Percentiles rank a stretch among this genome's conserved stretches.
Evolutionary conservation across 805 yeast genomes (phyloP).

Genomic region (Teunomyces tritomae): DNA sequence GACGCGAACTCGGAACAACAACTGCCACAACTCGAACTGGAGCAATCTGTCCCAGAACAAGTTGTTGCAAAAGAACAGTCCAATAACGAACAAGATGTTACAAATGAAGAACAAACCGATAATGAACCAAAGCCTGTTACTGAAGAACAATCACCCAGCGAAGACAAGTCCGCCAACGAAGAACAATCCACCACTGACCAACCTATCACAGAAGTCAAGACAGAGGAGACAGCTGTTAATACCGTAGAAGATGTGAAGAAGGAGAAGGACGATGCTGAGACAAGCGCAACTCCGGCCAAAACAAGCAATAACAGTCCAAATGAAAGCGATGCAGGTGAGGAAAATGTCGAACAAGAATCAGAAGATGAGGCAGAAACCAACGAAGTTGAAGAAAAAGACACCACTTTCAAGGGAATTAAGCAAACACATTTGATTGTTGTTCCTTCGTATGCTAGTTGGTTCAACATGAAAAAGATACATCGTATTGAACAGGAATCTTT

Average conservation of each 20-base stretch:
- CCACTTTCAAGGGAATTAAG: conserved; percentile 12
- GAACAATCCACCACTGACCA: neutral
- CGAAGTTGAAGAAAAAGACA: conserved; percentile 2
- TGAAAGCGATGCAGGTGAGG: conserved; percentile 2
- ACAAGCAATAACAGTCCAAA: neutral
- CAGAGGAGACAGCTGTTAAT: neutral
- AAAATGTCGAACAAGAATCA: neutral
- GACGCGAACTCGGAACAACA: neutral
- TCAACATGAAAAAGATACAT: conserved; percentile 67
- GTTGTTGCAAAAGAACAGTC: neutral
- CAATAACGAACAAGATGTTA: neutral
- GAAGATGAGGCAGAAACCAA: conserved; percentile 3
- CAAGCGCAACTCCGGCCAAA: neutral
- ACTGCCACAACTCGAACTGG: neutral
- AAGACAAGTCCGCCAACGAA: neutral
- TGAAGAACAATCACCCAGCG: neutral
- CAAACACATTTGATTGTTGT: conserved; percentile 84
- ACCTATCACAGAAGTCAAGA: conserved; percentile 7
- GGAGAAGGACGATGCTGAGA: neutral
- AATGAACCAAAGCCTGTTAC: conserved; percentile 1
- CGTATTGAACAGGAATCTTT: conserved; percentile 77
- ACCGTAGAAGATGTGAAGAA: neutral
- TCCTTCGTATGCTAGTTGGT: conserved; percentile 90
- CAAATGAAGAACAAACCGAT: neutral
- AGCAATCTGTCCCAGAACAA: neutral